These are phyloP conservation scores for Yamadazyma atmosphaerica DNA, from an alignment of 1,139 yeast genomes.

Conservation along the genomic window DNA sequence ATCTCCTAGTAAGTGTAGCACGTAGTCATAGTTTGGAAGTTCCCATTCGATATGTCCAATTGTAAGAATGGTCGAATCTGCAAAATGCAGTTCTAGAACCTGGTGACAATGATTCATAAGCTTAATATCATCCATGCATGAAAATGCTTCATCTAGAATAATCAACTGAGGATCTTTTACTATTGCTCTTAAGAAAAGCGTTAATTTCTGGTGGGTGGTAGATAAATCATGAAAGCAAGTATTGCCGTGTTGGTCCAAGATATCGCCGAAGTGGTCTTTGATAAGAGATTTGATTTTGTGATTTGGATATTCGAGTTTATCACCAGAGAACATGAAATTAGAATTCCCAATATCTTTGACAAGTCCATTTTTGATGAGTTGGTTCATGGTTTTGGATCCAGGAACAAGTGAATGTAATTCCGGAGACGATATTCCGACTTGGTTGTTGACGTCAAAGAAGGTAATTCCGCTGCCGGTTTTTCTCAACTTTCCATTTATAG, in stretches of 20 bases:
- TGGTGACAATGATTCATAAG: constrained; percentile 66
- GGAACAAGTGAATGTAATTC: constrained; percentile 89
- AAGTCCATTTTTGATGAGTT: constrained; percentile 74
- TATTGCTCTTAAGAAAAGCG: constrained; percentile 71
- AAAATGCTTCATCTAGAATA: constrained; percentile 89
- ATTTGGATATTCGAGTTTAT: constrained; percentile 8
- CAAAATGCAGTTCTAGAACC: constrained; percentile 52
- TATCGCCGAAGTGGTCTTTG: constrained; percentile 13
- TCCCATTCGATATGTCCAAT: constrained; percentile 75
- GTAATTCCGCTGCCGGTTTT: constrained; percentile 68
- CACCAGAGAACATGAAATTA: constrained; percentile 32
- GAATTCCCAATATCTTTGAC: constrained; percentile 58
- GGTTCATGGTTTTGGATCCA: constrained; percentile 43
- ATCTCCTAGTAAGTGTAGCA: constrained; percentile 36
- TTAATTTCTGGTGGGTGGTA: constrained; percentile 77
- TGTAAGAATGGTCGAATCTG: constrained; percentile 64
- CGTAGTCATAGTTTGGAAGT: constrained; percentile 35
- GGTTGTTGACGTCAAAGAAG: constrained; percentile 74
- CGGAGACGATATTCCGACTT: constrained; percentile 89
- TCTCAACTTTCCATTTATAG: constrained; percentile 66
- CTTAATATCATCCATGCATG: constrained; percentile 74
- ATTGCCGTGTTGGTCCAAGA: constrained; percentile 32
- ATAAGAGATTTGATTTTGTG: constrained; percentile 19
- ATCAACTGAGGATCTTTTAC: constrained; percentile 74
- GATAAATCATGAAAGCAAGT: constrained; percentile 52